A percentile compares a stretch with the other conserved stretches of the same genome.
phyloP scores from a whole-genome alignment of 345 rosid genomes.

The Anastatica hierochuntica region DNA sequence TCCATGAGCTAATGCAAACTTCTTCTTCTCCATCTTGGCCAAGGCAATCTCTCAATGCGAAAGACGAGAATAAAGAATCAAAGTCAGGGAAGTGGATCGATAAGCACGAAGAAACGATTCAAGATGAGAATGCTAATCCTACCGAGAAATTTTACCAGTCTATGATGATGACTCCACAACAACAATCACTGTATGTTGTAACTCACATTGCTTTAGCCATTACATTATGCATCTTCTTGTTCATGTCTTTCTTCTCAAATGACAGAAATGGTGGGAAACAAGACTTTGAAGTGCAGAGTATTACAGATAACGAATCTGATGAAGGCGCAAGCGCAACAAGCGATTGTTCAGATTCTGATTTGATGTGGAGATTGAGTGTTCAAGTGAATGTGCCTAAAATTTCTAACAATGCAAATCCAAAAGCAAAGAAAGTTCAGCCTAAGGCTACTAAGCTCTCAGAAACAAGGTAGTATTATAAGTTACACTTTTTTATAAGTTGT shows the following conservation, averaged over 20 bases:
- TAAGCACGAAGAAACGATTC: conserved; percentile 22
- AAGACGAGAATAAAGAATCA: too few relatives aligned
- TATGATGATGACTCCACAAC: not conserved
- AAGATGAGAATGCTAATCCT: not conserved
- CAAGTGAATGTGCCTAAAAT: conserved; percentile 47
- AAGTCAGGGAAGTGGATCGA: too few relatives aligned
- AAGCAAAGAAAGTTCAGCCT: conserved; percentile 45
- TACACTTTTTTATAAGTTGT: not conserved
- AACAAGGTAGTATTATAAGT: conserved; percentile 48
- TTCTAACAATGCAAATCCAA: conserved; percentile 30
- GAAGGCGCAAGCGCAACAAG: conserved; percentile 58
- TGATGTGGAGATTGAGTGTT: conserved; percentile 44
- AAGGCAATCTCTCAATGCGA: too few relatives aligned
- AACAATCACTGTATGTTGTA: conserved; percentile 20
- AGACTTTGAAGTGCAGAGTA: conserved; percentile 39
- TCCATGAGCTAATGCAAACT: conserved; percentile 48
- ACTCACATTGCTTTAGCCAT: conserved; percentile 11
- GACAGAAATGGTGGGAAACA: conserved; percentile 37
- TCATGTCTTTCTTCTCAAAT: conserved; percentile 13
- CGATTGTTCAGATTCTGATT: conserved; percentile 70
- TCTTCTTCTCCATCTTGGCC: too few relatives aligned
- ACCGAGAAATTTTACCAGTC: conserved; percentile 6
- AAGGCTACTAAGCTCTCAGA: conserved; percentile 33
- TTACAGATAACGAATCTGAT: conserved; percentile 46
- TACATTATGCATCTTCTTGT: not conserved